Percentiles rank a stretch among this genome's conserved stretches.
These are phyloP conservation scores for Xanthoconium purpureum DNA, from an alignment of 768 basidiomycete genomes.

Conservation along the genomic window DNA sequence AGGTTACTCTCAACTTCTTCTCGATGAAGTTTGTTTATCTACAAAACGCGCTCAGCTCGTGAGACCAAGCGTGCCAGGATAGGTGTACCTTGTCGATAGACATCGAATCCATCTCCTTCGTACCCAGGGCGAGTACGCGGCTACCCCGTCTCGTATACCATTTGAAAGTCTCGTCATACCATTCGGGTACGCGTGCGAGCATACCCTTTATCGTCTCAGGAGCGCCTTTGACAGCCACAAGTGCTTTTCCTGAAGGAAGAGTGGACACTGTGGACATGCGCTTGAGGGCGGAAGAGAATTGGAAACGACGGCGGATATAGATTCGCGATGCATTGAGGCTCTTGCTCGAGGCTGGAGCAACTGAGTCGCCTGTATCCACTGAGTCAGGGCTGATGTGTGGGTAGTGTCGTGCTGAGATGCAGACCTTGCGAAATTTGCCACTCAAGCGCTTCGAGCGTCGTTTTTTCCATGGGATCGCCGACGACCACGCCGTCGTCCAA, in stretches of 20 bases:
- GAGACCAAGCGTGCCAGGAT: background rate
- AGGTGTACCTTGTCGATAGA: conserved; percentile 62
- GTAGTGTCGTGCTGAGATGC: conserved; percentile 1
- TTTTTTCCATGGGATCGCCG: conserved; percentile 99
- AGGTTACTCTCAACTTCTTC: conserved; percentile 77
- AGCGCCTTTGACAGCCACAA: conserved; percentile 90
- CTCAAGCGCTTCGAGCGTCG: conserved; percentile 84
- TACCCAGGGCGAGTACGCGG: conserved; percentile 87
- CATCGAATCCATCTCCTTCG: conserved; percentile 77
- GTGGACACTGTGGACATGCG: conserved; percentile 92
- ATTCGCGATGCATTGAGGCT: conserved; percentile 60
- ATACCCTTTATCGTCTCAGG: conserved; percentile 94
- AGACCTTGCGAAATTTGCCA: conserved; percentile 78
- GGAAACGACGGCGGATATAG: conserved; percentile 86
- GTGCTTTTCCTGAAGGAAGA: conserved; percentile 54
- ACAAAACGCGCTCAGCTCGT: background rate
- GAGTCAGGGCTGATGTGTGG: background rate
- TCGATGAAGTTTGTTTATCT: conserved; percentile 89
- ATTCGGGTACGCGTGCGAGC: conserved; percentile 66
- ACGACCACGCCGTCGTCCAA: conserved; percentile 93
- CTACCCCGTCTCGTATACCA: conserved; percentile 91
- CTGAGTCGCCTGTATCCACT: conserved; percentile 50
- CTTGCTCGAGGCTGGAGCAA: conserved; percentile 52
- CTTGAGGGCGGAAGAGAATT: conserved; percentile 96
- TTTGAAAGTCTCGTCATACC: conserved; percentile 94